phyloP scores from a whole-genome alignment of 164 flowering plant genomes.

The Magnolia changhungtana region DNA sequence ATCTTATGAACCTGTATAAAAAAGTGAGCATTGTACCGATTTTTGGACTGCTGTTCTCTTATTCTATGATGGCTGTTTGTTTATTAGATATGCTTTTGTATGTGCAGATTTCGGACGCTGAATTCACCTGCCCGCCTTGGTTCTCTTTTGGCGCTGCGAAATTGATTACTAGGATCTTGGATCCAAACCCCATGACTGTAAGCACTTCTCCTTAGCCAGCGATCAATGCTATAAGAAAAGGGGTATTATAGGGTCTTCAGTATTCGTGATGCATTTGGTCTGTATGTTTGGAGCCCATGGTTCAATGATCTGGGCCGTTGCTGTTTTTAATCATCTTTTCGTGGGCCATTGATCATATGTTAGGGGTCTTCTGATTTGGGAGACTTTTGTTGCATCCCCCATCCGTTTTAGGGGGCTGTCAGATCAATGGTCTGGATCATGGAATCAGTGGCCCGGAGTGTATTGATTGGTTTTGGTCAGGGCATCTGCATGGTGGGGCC shows the following conservation, averaged over 20 bases:
- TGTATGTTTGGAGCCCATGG: background rate
- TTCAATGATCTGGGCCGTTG: background rate
- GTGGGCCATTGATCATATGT: background rate
- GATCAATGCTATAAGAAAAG: background rate
- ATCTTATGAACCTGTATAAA: conserved; percentile 86
- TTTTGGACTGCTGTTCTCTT: conserved; percentile 3
- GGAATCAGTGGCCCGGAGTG: too few species aligned
- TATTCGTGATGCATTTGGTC: background rate
- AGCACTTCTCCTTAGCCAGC: conserved; percentile 22
- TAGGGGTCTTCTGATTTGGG: background rate
- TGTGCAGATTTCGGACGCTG: conserved; percentile 85
- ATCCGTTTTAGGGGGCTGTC: background rate
- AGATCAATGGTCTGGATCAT: too few species aligned
- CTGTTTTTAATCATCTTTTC: background rate
- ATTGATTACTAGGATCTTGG: conserved; percentile 70
- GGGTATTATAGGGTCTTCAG: background rate
- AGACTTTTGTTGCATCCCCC: background rate
- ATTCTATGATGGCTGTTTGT: conserved; percentile 4
- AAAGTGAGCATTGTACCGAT: conserved; percentile 67
- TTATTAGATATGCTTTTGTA: conserved; percentile 11
- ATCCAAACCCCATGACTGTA: conserved; percentile 89
- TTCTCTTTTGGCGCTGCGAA: conserved; percentile 78
- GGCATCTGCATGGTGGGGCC: too few species aligned
- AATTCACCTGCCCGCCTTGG: conserved; percentile 95
- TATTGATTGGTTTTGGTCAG: too few species aligned